Base-by-base conservation (phyloP, 208 protist genomes). In the Acanthamoeba polyphaga region DNA sequence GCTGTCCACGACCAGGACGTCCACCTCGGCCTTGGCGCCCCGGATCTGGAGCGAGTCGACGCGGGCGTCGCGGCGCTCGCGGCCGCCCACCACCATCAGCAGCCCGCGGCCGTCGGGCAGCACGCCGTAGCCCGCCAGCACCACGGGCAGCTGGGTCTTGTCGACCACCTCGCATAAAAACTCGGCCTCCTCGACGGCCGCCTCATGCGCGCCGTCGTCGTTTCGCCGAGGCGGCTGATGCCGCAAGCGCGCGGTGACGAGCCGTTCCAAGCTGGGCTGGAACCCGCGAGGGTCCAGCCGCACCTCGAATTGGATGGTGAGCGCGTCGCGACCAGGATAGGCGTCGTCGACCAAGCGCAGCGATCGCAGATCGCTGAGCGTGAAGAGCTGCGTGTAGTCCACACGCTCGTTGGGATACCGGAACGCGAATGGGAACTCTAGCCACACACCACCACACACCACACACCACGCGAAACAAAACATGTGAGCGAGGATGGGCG, bases 381-480 rank as follows among this genome's bases (percentile, higher is more conserved):
- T 27, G 72, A 46, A 80, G 32, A 80, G 72, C 10, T 46, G 72
- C 32, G 72, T 34, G 72, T 80, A 80, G 24, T 12, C 32, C 72
- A 80, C 72, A 7, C 72, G 72, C 72, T 80, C 34, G 34, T 80
- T 19, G 72, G 32, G 72, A 32, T 32, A 80, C 9, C 72, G 29
- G 72, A 80, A 80, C 34, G 72, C 72, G 22, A 80, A 80, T 15
- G 34, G 72, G 32, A 80, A 80, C 38, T 38, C 72, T 80, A 34
- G 1, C 0, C 55, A 22, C 12, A 22, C 55, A 5, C 15, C 19
- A n/a, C 22, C 22, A 29, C 27, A 7, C 13, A 66, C 1, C 60
- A 24, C 62, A 29, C 13, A 68, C 24, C 24, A 12, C 22, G 58
- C 9, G 27, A 51, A 80, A 17, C 72, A 1, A 27, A 29, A 76